Evolutionary conservation across 2,329 filamentous ascomycete species (phyloP), one percentile per base, ranked within the genome.

Genomic region (Orbilia brochopaga): DNA sequence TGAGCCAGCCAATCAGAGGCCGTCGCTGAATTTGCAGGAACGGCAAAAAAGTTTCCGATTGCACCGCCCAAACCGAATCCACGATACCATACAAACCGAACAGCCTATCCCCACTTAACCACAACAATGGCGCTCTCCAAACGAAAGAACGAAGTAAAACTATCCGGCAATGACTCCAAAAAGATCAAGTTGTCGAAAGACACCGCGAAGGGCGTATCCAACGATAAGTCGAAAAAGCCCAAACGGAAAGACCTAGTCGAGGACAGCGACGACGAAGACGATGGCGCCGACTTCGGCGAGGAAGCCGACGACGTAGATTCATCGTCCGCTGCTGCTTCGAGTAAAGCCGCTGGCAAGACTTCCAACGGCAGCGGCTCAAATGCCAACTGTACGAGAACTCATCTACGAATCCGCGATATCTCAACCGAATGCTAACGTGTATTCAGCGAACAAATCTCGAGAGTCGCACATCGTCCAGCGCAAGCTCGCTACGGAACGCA

Each of bases 391-490:
- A 52, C 13, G 35, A 11, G 21, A 59, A 32, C 27, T 30, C 50
- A n/a, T 42, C n/a, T n/a, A n/a, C n/a, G n/a, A 15, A 40, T 37
- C 50, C 32, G 50, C 61, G 74, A 73, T 74, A 63, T 30, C 24
- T 13, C 42, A 17, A n/a, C 15, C n/a, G 35, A 35, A 44, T 42
- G 44, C 67, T 60, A 61, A 65, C 50, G 63, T 48, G 60, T 17
- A 62, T 23, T 37, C 24, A 61, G 70, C 69, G 87, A 87, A 86
- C 79, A 90, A 84, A 69, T 91, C 90, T 7, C 88, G 88, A 78
- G 94, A 99, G 83, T 88, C 92, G 21, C 94, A 97, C 79, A 87
- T 88, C 55, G 96, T 96, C 80, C 94, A 99, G 81, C 96, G 93
- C 80, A 89, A 89, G 74, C 83, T 97, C 56, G 89, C 87, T 23